Base-by-base conservation (phyloP, 2,329 filamentous ascomycete genomes). In the Penicillium sp. region DNA sequence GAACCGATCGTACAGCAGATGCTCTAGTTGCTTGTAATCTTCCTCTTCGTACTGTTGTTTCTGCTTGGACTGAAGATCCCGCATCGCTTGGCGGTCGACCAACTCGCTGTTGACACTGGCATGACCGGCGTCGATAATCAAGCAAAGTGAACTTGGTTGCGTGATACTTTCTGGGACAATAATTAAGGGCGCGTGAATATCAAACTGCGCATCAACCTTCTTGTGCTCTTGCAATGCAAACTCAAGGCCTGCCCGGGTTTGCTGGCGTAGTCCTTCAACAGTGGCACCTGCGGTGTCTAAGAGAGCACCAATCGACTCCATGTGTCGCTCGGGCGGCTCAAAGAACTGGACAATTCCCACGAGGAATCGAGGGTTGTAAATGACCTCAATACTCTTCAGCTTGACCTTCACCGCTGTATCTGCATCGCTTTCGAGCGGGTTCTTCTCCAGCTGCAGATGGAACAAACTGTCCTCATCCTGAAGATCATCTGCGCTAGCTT, bases 161-260 rank as follows among this genome's bases (percentile, higher is more conserved):
- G 88, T 93, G 55, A 99, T 94, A 67, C 89, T 96, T 69, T 97
- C 91, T 0, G 94, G 94, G 10, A 99, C 85, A 61, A 99, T 97
- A 63, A 99, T 95, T 1, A 99, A 84, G 35, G 94, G 94, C 0
- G 94, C 94, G 70, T 97, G 92, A 12, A 99, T 84, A 72, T 99
- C 94, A 41, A 99, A 81, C 65, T 97, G 91, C 14, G 93, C 93
- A 67, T 99, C 96, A 70, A 99, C 88, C 2, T 94, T 97, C 79
- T 96, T 97, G 80, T 99, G 94, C 70, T 99, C 95, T 67, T 97
- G 89, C 3, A 99, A 79, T 0, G 94, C 95, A 74, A 97, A 99
- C 73, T 99, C 92, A 33, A 99, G 83, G 26, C 94, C 93, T 47
- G 94, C 93, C 70, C 95, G 85, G 5, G 95, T 99, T 76, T 99